Evolutionary conservation across 2,329 filamentous ascomycete genomes (phyloP).

Genomic region (Thelonectria olida): DNA sequence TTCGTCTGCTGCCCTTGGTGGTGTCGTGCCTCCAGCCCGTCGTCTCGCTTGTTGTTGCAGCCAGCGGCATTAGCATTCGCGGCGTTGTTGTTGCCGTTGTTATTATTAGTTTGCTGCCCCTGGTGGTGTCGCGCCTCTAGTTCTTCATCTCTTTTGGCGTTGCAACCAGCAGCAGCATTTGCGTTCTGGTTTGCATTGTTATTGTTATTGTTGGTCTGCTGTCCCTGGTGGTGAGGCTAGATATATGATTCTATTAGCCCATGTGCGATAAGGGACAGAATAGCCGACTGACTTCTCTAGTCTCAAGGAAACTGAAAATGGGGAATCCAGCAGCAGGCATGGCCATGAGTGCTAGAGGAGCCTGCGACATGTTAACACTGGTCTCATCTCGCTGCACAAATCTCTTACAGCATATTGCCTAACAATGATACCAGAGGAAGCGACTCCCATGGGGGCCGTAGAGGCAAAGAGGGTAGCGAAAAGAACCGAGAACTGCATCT

Average conservation of each 20-base stretch:
- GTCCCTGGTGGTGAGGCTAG: slow-evolving; percentile 15
- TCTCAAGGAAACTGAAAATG: not conserved
- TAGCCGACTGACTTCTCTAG: slow-evolving; percentile 1
- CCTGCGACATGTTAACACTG: not conserved
- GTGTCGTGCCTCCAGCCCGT: slow-evolving; percentile 4
- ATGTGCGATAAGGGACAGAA: not conserved
- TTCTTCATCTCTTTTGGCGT: not conserved
- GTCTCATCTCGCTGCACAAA: not conserved
- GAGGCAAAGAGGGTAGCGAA: not conserved
- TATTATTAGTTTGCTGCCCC: not conserved
- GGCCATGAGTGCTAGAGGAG: slow-evolving; percentile 5
- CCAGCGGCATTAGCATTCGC: not conserved
- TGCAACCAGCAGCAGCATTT: not conserved
- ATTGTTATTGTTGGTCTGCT: not conserved
- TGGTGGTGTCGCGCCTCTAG: slow-evolving; percentile 8
- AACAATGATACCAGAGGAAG: not conserved
- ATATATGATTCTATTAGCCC: no score
- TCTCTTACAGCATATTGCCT: not conserved
- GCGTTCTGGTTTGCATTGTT: not conserved
- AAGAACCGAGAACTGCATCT: not conserved
- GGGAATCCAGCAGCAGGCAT: slow-evolving; percentile 5
- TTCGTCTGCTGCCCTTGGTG: slow-evolving; percentile 7
- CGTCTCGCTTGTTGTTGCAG: slow-evolving; percentile 13
- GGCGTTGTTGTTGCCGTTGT: not conserved
- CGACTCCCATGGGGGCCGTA: not conserved